Evolutionary conservation across 495 filamentous ascomycete species (phyloP).

Genomic region (Terfezia boudieri): DNA sequence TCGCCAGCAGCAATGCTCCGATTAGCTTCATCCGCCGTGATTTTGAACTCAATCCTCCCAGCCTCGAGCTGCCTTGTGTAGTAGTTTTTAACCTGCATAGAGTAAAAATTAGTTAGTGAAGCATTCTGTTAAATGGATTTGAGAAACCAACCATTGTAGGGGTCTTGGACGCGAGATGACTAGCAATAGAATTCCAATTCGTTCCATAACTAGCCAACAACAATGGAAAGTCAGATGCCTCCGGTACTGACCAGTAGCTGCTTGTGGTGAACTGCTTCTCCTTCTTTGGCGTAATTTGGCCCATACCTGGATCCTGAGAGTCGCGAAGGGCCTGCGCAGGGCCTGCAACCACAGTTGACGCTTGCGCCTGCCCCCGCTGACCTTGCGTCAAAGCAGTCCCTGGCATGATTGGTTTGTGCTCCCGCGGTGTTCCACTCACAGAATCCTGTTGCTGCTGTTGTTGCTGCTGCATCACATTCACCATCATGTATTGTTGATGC

Average conservation of each 20-base stretch:
- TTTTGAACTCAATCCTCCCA: slow-evolving; percentile 44
- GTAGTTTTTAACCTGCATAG: slow-evolving; percentile 67
- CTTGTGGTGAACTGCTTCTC: slow-evolving; percentile 34
- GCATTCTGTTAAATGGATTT: slow-evolving; percentile 1
- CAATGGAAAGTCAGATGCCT: slow-evolving; percentile 59
- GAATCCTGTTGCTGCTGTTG: slow-evolving; percentile 17
- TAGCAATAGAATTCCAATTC: slow-evolving; percentile 66
- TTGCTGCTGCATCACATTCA: slow-evolving; percentile 16
- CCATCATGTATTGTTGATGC: background rate
- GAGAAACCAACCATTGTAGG: slow-evolving; percentile 56
- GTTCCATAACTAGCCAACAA: slow-evolving; percentile 67
- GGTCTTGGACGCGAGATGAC: slow-evolving; percentile 77
- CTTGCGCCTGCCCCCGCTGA: background rate
- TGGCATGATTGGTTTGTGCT: background rate
- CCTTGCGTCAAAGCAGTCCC: background rate
- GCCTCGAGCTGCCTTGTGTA: slow-evolving; percentile 55
- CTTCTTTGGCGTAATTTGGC: slow-evolving; percentile 9
- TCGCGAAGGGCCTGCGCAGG: background rate
- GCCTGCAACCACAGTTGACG: background rate
- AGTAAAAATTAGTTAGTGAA: slow-evolving; percentile 1
- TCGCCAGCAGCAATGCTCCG: slow-evolving; percentile 26
- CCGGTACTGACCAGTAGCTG: slow-evolving; percentile 95
- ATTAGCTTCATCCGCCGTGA: slow-evolving; percentile 43
- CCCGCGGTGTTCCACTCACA: background rate
- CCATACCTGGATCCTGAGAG: background rate